These are phyloP conservation scores for Rostrohypoxylon terebratum DNA, from an alignment of 495 filamentous ascomycete species.

Conservation along the genomic window DNA sequence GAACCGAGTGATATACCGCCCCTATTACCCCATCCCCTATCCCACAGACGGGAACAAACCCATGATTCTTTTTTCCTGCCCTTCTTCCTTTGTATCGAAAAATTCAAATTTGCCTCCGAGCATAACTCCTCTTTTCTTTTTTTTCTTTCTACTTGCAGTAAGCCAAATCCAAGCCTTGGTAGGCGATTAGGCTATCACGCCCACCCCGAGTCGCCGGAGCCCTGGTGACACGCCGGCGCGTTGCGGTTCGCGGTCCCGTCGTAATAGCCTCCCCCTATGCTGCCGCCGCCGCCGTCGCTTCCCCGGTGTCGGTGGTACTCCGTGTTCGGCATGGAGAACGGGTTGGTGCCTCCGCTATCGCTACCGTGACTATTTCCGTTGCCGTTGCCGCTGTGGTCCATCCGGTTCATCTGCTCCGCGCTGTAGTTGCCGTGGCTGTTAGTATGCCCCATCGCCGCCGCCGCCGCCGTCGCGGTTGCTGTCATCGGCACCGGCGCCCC, in stretches of 20 bases:
- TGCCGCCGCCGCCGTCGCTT: background rate
- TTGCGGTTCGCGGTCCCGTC: background rate
- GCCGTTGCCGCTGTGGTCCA: background rate
- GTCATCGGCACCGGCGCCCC: background rate
- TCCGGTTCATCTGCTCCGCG: background rate
- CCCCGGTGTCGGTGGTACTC: background rate
- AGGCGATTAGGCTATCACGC: too few relatives aligned
- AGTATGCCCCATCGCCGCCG: background rate
- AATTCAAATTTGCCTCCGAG: background rate
- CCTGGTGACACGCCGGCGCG: background rate
- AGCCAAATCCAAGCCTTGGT: background rate
- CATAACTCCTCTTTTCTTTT: background rate
- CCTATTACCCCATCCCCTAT: background rate
- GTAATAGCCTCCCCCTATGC: background rate
- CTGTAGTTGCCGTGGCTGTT: background rate
- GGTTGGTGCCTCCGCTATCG: background rate
- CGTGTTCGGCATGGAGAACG: background rate
- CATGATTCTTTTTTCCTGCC: background rate
- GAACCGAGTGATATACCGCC: conserved; percentile 1
- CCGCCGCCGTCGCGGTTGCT: background rate
- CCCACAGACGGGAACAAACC: background rate
- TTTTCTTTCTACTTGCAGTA: background rate
- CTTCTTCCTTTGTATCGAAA: background rate
- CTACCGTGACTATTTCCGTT: too few relatives aligned
- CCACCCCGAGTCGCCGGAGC: background rate